Conservation (phyloP, 495 filamentous ascomycete genomes). For the Xylaria bambusicola region DNA sequence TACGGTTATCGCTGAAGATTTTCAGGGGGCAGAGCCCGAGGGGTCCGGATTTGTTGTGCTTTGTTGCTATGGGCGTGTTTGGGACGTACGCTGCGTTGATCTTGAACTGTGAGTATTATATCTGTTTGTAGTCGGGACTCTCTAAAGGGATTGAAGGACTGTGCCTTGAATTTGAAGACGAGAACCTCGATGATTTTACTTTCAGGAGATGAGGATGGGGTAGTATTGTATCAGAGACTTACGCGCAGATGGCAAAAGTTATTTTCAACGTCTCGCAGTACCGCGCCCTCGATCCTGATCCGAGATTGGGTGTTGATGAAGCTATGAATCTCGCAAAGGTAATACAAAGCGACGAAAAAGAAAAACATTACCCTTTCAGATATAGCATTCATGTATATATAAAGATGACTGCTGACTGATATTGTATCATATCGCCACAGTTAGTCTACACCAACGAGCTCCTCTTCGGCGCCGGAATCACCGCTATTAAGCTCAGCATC, state of each 20-base stretch:
- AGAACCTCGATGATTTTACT: no score
- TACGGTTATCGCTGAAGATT: neutral
- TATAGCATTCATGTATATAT: no score
- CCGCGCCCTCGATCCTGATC: slow-evolving; percentile 2
- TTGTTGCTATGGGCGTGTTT: neutral
- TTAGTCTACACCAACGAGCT: neutral
- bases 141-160: no score
- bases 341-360: neutral
- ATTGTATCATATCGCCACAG: no score
- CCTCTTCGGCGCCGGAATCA: slow-evolving; percentile 1
- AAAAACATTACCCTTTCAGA: no score
- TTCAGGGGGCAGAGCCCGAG: neutral
- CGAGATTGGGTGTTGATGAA: neutral
- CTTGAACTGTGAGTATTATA: neutral
- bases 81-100: neutral
- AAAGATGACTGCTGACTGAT: no score
- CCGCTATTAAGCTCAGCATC: slow-evolving; percentile 11
- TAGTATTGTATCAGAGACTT: no score
- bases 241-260: no score
- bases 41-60: slow-evolving; percentile 7
- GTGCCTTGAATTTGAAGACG: no score
- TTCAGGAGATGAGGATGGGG: no score
- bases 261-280: slow-evolving; percentile 8
- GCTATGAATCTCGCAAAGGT: neutral
- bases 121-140: no score